Base-by-base conservation (phyloP, 2,329 filamentous ascomycete species). In the Chaetothyriales sp. region DNA sequence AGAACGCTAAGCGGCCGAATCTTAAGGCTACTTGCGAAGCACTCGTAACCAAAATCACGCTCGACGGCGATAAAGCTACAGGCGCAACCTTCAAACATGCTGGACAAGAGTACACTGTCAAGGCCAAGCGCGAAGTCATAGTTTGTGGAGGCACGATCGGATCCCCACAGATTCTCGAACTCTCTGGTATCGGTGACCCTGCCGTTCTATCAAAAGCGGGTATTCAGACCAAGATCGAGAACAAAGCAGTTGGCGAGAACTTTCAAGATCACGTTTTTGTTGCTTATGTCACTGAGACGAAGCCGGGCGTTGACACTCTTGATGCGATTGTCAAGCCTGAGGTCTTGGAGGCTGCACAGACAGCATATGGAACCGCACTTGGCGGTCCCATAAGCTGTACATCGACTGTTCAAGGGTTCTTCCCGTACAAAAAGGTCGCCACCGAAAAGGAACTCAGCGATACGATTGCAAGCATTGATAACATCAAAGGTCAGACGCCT, bases 181-280 rank as follows among this genome's bases (percentile, higher is more conserved):
- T 81, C 1, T 82, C 78, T 0, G 80, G 80, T 0, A 71, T 84
- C 20, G 80, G 81, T 2, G 69, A 71, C 46, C 63, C 67, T 0
- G 62, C 64, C 0, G 59, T 75, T 1, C 65, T 77, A 1, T 56
- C 62, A 8, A 60, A 60, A 0, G 68, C 68, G 1, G 68, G 68
- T 0, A 67, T 77, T 2, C 57, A 66, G 3, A 65, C 68, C 29
- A 68, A 69, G 49, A 65, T 75, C 5, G 62, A 66, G 28, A 72
- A 71, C 48, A 63, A 65, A 1, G 69, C 64, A 2, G 69, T 76
- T 3, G 74, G 74, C 3, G 69, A 69, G 25, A 75, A 75, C 52
- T 65, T 76, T 49, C 72, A 74, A 54, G 73, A 76, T 48, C 72
- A 73, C 60, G 51, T 58, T 9, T 51, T 59, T 29, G 55, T 54